Conservation (phyloP, 2,329 filamentous ascomycete species). For the Ophiostoma triangulosporum region DNA sequence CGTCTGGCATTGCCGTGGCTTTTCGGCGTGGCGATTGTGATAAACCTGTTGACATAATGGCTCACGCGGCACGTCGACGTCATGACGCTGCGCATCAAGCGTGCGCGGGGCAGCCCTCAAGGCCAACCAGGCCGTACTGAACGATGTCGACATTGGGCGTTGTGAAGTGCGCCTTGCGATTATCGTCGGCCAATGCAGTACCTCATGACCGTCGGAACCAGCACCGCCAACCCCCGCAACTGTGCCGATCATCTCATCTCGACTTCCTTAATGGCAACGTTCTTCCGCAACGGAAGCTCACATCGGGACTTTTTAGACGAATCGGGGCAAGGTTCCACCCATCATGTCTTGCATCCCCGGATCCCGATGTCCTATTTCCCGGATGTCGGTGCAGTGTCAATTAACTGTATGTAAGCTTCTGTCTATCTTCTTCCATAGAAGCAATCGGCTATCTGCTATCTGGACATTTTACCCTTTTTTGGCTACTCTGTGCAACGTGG, state of each 20-base stretch:
- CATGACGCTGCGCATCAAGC: slow-evolving; percentile 30
- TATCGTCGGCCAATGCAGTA: too few relatives aligned
- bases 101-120: slow-evolving; percentile 28
- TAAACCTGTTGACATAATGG: slow-evolving; percentile 31
- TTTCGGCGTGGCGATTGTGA: slow-evolving; percentile 26
- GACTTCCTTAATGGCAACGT: too few relatives aligned
- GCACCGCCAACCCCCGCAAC: too few relatives aligned
- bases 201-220: too few relatives aligned
- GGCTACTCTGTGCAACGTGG: not conserved
- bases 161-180: not conserved
- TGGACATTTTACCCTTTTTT: not conserved
- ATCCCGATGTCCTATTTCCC: too few relatives aligned
- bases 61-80: slow-evolving; percentile 29
- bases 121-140: slow-evolving; percentile 27
- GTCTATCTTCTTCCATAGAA: too few relatives aligned
- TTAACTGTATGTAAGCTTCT: too few relatives aligned
- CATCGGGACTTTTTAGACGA: not conserved
- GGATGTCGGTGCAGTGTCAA: too few relatives aligned
- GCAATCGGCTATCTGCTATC: not conserved
- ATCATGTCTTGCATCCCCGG: too few relatives aligned
- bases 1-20: slow-evolving; percentile 30
- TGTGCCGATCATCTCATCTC: too few relatives aligned
- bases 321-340: not conserved
- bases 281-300: too few relatives aligned
- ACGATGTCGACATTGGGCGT: slow-evolving; percentile 23